Percentiles rank a stretch among this genome's conserved stretches.
These are phyloP conservation scores for Talaromyces sp. DNA, from an alignment of 2,329 filamentous ascomycete genomes.

Conservation along the genomic window DNA sequence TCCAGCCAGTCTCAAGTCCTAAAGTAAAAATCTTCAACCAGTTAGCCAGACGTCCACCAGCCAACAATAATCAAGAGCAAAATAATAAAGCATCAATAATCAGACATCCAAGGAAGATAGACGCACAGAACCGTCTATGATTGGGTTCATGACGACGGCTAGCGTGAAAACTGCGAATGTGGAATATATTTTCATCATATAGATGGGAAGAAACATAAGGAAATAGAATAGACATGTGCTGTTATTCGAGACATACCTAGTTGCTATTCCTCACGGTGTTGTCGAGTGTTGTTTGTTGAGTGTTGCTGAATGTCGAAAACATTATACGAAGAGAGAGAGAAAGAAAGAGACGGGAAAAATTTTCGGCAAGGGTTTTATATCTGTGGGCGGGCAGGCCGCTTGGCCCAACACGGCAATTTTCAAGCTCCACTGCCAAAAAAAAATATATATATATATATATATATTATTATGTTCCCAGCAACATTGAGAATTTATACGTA, in stretches of 20 bases:
- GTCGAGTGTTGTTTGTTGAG: not conserved
- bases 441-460: too few species aligned
- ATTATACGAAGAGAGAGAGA: constrained; percentile 3
- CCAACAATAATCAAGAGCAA: not conserved
- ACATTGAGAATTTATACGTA: too few species aligned
- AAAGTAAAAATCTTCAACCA: not conserved
- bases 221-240: not conserved
- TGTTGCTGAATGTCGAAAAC: not conserved
- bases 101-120: constrained; percentile 18
- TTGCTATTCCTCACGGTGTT: not conserved
- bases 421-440: not conserved
- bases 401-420: not conserved
- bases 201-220: not conserved
- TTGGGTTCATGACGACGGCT: constrained; percentile 17
- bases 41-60: not conserved
- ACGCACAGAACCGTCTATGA: constrained; percentile 17
- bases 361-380: constrained; percentile 10
- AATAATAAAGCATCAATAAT: constrained; percentile 4
- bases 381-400: not conserved
- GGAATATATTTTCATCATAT: constrained; percentile 39
- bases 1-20: too few species aligned
- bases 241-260: constrained; percentile 4
- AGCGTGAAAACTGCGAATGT: constrained; percentile 32
- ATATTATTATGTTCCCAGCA: too few species aligned
- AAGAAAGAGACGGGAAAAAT: constrained; percentile 11